phyloP scores from a whole-genome alignment of 2,329 filamentous ascomycete species.

The Lecanicillium sp. region DNA sequence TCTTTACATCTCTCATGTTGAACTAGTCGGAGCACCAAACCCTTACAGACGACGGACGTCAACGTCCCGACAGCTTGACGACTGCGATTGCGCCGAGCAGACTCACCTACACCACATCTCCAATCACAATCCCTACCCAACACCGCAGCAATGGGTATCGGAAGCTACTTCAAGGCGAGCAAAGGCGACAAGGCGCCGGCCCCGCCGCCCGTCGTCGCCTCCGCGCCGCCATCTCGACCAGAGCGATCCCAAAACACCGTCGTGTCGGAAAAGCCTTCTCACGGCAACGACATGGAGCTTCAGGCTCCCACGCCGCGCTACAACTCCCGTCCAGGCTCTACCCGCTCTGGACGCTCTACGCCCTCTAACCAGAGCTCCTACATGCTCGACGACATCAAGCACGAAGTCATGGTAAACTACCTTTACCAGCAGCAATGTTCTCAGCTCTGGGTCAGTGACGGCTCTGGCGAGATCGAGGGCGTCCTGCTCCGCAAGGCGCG shows the following conservation, averaged over 20 bases:
- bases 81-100: neutral
- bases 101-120: neutral
- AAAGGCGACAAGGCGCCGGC: slow-evolving; percentile 15
- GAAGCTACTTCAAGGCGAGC: slow-evolving; percentile 55
- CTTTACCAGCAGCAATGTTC: slow-evolving; percentile 74
- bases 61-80: slow-evolving; percentile 6
- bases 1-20: too few relatives aligned
- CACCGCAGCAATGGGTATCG: slow-evolving; percentile 48
- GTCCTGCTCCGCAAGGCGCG: slow-evolving; percentile 63
- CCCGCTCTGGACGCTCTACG: slow-evolving; percentile 38
- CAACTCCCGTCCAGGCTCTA: slow-evolving; percentile 46
- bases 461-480: slow-evolving; percentile 62
- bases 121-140: neutral
- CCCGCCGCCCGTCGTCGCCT: slow-evolving; percentile 14
- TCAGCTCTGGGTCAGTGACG: slow-evolving; percentile 67
- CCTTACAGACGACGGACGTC: slow-evolving; percentile 2
- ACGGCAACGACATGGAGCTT: slow-evolving; percentile 41
- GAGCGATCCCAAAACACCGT: slow-evolving; percentile 21
- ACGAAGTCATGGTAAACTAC: slow-evolving; percentile 80
- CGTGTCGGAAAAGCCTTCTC: slow-evolving; percentile 32
- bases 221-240: slow-evolving; percentile 16
- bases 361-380: slow-evolving; percentile 42
- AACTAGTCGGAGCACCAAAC: slow-evolving; percentile 2
- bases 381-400: slow-evolving; percentile 66
- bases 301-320: slow-evolving; percentile 43